Base-by-base conservation (phyloP, 345 rosid genomes). In the Turnera subulata region DNA sequence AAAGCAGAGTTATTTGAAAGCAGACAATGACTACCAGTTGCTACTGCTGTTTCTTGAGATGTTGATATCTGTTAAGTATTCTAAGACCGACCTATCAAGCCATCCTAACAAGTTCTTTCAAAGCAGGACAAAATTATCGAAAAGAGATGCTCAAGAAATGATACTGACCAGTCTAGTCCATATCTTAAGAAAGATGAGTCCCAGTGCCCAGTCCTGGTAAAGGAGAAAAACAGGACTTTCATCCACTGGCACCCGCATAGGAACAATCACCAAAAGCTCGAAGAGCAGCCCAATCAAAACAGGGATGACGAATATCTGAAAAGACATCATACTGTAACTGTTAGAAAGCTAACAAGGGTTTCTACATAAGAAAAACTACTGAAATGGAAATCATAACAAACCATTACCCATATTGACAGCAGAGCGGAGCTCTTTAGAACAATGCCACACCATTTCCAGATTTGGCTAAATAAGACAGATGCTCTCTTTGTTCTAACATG, bases 121-220 rank as follows among this genome's bases (percentile, higher is more conserved):
- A n/a, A n/a, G n/a, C n/a, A n/a, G n/a, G n/a, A n/a, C n/a, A n/a
- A n/a, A n/a, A n/a, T n/a, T 29, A 29, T 8, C 5, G 4, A 29
- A 29, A 29, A 29, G 35, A 3, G 35, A 29, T 29, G 35, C 8
- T 29, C 8, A 29, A 3, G 5, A 29, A 3, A 29, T 8, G 35
- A 29, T 29, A 29, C 79, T 82, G 60, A 88, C 99, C 77, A 94
- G 80, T 70, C 96, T 80, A 35, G 99, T 94, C 97, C 99, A 94
- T 59, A 94, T 94, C 86, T 94, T 94, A 50, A 94, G 87, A 66
- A 94, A 88, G 67, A 94, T 88, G 29, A 94, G 91, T 37, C 97
- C 99, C 56, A 94, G 76, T 17, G 99, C 97, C 99, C 99, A 94
- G 63, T 94, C 97, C 72, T 94, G 99, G 71, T 94, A 94, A 46